Conservation (phyloP, 2,329 filamentous ascomycete genomes). For the Arthrobotrys megalospora region DNA sequence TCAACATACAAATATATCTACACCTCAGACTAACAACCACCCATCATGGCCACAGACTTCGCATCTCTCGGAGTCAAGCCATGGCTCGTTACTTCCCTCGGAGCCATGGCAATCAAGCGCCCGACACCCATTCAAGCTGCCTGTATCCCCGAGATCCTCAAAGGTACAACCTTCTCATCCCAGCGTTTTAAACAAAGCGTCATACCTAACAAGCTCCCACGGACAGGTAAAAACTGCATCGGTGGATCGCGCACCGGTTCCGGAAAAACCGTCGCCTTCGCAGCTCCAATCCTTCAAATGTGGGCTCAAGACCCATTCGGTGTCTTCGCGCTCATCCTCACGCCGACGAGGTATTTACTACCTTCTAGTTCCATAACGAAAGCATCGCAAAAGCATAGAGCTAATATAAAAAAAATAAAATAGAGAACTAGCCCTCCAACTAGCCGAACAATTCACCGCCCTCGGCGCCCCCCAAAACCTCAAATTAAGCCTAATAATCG, state of each 20-base stretch:
- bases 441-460: conserved; percentile 95
- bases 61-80: conserved; percentile 80
- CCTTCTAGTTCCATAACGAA: neutral
- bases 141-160: conserved; percentile 92
- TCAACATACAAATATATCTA: neutral
- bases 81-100: conserved; percentile 88
- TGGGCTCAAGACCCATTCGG: conserved; percentile 94
- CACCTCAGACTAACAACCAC: neutral
- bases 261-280: conserved; percentile 96
- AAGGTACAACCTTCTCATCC: conserved; percentile 69
- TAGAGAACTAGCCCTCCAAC: conserved; percentile 92
- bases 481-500: conserved; percentile 90
- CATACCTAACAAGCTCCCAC: neutral
- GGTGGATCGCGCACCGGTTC: conserved; percentile 95
- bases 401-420: conserved; percentile 5
- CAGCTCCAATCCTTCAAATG: conserved; percentile 91
- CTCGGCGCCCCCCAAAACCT: conserved; percentile 89
- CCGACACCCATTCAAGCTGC: conserved; percentile 94
- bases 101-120: conserved; percentile 82
- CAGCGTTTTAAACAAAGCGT: neutral
- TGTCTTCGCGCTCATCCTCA: conserved; percentile 90
- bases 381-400: neutral
- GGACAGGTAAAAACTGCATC: conserved; percentile 83
- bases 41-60: conserved; percentile 73
- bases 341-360: conserved; percentile 78